A percentile compares a stretch with the other conserved stretches of the same genome.
phyloP scores from a whole-genome alignment of 2,329 filamentous ascomycete species.

The Aureobasidium sp. region DNA sequence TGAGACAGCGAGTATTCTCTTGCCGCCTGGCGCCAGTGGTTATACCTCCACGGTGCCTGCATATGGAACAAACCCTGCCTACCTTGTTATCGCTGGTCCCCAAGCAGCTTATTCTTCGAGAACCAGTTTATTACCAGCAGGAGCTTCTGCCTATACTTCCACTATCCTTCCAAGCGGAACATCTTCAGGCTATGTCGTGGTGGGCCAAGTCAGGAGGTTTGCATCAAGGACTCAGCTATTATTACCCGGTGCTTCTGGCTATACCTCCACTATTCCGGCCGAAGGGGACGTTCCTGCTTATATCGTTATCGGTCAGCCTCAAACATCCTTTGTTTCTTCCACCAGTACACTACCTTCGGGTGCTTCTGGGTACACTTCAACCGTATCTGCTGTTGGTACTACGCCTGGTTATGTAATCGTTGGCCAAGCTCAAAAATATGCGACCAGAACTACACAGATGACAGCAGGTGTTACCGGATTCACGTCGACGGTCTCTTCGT shows the following conservation, averaged over 20 bases:
- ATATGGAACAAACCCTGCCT: neutral
- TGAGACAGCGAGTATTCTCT: neutral
- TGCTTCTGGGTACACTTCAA: constrained; percentile 1
- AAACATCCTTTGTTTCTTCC: neutral
- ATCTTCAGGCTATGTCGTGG: neutral
- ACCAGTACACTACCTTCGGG: neutral
- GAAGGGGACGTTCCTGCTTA: neutral
- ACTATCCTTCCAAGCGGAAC: constrained; percentile 11
- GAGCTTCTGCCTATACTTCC: neutral
- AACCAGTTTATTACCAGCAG: neutral
- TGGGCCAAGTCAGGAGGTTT: neutral
- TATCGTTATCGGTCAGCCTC: neutral
- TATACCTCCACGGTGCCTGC: constrained; percentile 2
- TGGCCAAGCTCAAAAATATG: constrained; percentile 2
- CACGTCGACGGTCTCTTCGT: neutral
- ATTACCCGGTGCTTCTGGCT: neutral
- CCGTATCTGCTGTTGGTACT: neutral
- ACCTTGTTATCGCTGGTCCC: neutral
- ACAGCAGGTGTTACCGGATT: neutral
- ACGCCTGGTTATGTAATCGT: neutral
- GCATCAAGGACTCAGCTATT: neutral
- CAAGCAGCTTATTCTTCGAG: neutral
- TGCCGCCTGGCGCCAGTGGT: constrained; percentile 2
- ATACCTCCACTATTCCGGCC: neutral
- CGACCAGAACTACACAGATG: neutral